Base-by-base conservation (phyloP, 2,329 filamentous ascomycete genomes). In the Colletotrichum magnum region DNA sequence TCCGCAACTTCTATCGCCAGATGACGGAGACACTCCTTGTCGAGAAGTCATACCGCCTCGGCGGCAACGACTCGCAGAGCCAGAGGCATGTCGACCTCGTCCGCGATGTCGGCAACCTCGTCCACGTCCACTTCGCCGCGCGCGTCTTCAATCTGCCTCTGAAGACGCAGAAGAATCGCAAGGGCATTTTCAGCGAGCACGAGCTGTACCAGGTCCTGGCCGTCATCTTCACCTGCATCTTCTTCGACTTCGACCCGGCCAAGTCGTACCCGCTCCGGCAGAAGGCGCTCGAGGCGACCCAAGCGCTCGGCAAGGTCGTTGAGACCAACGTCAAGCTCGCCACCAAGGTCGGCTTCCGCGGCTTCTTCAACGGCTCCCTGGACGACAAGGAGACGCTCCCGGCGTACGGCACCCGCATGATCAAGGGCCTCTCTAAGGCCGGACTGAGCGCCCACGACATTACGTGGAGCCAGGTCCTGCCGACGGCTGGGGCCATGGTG, bases 391-490 rank as follows among this genome's bases (percentile, higher is more conserved):
- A 88, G 43, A 81, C 83, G 0, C 79, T 95, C 54, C 84, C 86
- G 1, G 83, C 87, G 3, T 93, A 92, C 68, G 93, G 93, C 2
- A 84, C 85, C 18, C 85, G 89, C 51, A 84, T 93, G 77, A 85
- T 93, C 73, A 89, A 91, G 75, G 86, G 86, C 0, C 80, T 95
- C 50, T 80, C 90, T 26, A 91, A 92, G 73, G 83, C 83, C 12
- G 92, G 92, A 0, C 77, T 93, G 67, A 88, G 83, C 60, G 81
- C 85, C 3, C 85, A 89, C 26, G 90, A 94, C 58, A 89, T 94
- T 70, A 89, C 92, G 0, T 93, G 90, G 88, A 87, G 86, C 26
- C 90, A 93, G 75, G 86, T 94, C 47, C 75, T 94, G 57, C 92
- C 93, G 0, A 90, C 90, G 0, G 89, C 90, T 0, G 86, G 86